Conservation (phyloP, 345 rosid genomes). For the Sisymbrium irio region DNA sequence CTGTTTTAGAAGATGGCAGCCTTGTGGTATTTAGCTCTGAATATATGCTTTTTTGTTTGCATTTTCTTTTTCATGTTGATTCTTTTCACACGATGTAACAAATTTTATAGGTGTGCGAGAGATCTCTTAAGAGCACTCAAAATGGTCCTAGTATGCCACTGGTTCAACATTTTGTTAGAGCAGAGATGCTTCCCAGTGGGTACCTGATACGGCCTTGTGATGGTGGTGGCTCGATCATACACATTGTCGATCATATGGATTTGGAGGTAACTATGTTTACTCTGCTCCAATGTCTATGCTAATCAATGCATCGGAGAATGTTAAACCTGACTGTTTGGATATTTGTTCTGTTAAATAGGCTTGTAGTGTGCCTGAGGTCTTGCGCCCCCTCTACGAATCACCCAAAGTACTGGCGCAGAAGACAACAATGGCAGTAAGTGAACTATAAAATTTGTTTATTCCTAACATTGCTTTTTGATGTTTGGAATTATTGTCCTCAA, state of each 20-base stretch:
- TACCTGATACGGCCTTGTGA: constrained; percentile 96
- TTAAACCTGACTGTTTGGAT: constrained; percentile 7
- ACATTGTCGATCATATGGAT: constrained; percentile 97
- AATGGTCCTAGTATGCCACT: constrained; percentile 98
- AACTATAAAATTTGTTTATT: not conserved
- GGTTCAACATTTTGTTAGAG: constrained; percentile 96
- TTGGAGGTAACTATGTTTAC: constrained; percentile 59
- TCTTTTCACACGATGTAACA: not conserved
- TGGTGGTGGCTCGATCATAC: constrained; percentile 97
- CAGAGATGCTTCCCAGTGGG: constrained; percentile 98
- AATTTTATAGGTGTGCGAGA: constrained; percentile 72
- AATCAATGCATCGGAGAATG: not conserved
- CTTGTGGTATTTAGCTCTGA: constrained; percentile 68
- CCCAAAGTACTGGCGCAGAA: constrained; percentile 95
- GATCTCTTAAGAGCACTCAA: constrained; percentile 90
- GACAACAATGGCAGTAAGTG: constrained; percentile 91
- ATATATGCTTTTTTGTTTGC: not conserved
- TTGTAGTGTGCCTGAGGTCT: constrained; percentile 97
- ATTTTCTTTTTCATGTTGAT: not conserved
- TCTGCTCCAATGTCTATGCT: not conserved
- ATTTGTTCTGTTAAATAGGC: constrained; percentile 53
- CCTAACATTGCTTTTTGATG: not conserved
- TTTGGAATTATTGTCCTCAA: not conserved
- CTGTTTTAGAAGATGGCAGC: constrained; percentile 98
- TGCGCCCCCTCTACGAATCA: constrained; percentile 94